Conservation (phyloP, 2,329 filamentous ascomycete species). For the Colletotrichum zoysiae region DNA sequence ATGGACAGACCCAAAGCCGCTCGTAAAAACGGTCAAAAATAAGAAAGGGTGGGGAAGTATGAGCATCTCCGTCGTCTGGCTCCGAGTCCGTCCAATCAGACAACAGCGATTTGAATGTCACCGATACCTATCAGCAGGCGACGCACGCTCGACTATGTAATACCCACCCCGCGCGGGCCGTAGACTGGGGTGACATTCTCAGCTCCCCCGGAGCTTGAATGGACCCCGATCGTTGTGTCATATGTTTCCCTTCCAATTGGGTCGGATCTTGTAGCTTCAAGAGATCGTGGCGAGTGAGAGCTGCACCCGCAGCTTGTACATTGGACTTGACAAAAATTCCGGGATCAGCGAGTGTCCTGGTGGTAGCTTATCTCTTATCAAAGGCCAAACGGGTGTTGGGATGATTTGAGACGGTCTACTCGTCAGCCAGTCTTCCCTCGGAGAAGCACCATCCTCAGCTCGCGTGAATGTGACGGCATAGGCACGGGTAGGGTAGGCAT, state of each 20-base stretch:
- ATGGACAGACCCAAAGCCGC: not conserved
- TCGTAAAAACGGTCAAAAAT: not conserved
- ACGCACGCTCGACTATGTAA: not conserved
- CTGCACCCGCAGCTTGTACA: not conserved
- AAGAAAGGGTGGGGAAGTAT: constrained; percentile 1
- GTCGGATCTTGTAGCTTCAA: too few relatives aligned
- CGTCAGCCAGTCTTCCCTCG: constrained; percentile 28
- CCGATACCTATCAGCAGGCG: not conserved
- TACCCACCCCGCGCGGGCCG: constrained; percentile 9
- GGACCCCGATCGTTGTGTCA: not conserved
- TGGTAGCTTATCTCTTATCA: constrained; percentile 31
- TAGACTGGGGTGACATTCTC: not conserved
- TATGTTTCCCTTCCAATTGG: not conserved
- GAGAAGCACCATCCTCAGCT: constrained; percentile 40
- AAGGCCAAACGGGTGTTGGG: constrained; percentile 1
- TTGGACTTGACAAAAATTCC: not conserved
- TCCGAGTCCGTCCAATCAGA: constrained; percentile 13
- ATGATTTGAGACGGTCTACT: constrained; percentile 7
- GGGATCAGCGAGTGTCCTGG: not conserved
- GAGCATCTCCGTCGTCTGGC: constrained; percentile 28
- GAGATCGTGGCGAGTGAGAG: not conserved
- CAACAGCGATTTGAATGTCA: constrained; percentile 21
- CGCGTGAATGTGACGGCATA: constrained; percentile 38
- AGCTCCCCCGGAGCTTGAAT: constrained; percentile 1
- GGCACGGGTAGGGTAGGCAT: constrained; percentile 9